phyloP scores from a whole-genome alignment of 371 early-diverging fungal genomes.

The Syncephalastrum sp. region DNA sequence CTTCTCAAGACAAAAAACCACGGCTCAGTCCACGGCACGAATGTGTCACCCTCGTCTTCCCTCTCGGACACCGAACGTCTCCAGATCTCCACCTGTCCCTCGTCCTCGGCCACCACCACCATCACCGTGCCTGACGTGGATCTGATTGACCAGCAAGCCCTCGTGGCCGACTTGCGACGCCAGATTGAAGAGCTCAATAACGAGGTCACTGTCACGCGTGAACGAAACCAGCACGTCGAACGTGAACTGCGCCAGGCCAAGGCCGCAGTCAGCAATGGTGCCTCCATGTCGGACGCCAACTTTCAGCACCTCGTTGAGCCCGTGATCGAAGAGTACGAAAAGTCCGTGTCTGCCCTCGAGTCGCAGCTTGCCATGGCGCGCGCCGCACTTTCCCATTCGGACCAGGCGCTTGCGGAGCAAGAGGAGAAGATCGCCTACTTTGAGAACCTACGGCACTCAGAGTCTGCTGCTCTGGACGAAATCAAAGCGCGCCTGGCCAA shows the following conservation, averaged over 20 bases:
- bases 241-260: conserved; percentile 14
- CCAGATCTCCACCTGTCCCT: conserved; percentile 11
- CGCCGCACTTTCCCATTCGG: conserved; percentile 51
- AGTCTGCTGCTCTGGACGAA: conserved; percentile 17
- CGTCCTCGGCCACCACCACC: conserved; percentile 26
- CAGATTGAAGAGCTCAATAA: conserved; percentile 23
- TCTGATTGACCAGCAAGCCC: conserved; percentile 10
- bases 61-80: conserved; percentile 7
- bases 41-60: conserved; percentile 13
- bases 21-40: conserved; percentile 3
- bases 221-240: conserved; percentile 20
- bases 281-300: conserved; percentile 10
- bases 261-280: not conserved
- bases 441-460: conserved; percentile 20
- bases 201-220: conserved; percentile 17
- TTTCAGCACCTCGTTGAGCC: conserved; percentile 67
- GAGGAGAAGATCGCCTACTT: conserved; percentile 39
- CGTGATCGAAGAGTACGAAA: conserved; percentile 69
- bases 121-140: conserved; percentile 14
- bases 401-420: conserved; percentile 47
- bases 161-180: conserved; percentile 18
- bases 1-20: conserved; percentile 31
- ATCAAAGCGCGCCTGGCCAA: conserved; percentile 23
- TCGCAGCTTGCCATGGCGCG: conserved; percentile 55
- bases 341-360: conserved; percentile 57